A percentile compares a stretch with the other conserved stretches of the same genome.
phyloP scores from a whole-genome alignment of 768 basidiomycete species.

The Kondoa malvinella region DNA sequence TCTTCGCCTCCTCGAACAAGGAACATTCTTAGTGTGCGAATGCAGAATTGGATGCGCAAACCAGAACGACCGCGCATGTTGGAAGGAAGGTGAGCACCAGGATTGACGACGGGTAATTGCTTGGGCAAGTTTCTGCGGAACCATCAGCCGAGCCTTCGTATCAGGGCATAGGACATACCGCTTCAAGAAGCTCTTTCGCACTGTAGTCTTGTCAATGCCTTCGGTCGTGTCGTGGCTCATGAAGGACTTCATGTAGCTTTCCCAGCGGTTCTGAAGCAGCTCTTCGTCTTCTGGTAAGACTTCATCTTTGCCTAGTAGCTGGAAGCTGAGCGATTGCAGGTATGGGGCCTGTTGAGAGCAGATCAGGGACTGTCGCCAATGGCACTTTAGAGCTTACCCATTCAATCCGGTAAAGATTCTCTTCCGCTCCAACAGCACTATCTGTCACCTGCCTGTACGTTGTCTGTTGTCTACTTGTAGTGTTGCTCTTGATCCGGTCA shows the following conservation, averaged over 20 bases:
- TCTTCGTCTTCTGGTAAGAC: conserved; percentile 35
- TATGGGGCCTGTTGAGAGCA: conserved; percentile 15
- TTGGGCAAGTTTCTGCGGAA: conserved; percentile 6
- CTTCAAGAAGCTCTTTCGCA: conserved; percentile 4
- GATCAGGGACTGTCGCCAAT: not conserved
- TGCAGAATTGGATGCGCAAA: conserved; percentile 69
- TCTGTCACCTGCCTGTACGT: conserved; percentile 36
- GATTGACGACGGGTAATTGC: not conserved
- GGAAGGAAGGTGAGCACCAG: conserved; percentile 7
- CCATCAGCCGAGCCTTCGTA: too few species aligned
- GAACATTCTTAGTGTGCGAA: conserved; percentile 53
- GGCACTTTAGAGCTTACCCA: conserved; percentile 29
- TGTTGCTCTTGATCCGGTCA: conserved; percentile 24
- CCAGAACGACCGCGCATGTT: conserved; percentile 34
- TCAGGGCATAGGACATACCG: too few species aligned
- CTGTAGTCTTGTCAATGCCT: conserved; percentile 29
- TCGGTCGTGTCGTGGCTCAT: conserved; percentile 21
- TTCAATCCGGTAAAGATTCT: conserved; percentile 37
- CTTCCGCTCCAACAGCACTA: conserved; percentile 32
- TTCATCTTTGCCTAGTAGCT: conserved; percentile 36
- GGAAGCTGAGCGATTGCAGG: conserved; percentile 29
- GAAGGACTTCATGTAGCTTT: conserved; percentile 35
- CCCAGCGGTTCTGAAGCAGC: conserved; percentile 34
- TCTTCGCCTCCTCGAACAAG: conserved; percentile 46
- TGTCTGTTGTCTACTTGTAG: conserved; percentile 32